These are phyloP conservation scores for Agastache rugosa DNA, from an alignment of 257 asterid genomes.

Conservation along the genomic window DNA sequence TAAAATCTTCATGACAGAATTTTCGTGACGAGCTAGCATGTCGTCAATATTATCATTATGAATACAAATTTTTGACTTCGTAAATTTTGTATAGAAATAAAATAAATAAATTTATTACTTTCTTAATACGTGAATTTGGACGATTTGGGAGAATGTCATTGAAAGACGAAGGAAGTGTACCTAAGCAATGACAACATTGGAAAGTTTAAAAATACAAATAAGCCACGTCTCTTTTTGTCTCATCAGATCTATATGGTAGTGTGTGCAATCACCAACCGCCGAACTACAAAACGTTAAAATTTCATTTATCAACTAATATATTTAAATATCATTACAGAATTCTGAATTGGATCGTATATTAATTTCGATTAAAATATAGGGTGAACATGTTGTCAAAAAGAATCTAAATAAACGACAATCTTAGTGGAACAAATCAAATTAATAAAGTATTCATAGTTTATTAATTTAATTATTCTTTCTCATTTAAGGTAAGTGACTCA, in stretches of 20 bases:
- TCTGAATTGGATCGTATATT: not conserved
- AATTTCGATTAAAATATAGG: not conserved
- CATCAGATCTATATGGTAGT: not conserved
- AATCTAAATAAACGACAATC: not conserved
- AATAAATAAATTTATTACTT: too few species aligned
- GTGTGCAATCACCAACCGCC: not conserved
- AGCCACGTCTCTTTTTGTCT: conserved; percentile 23
- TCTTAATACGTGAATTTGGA: too few species aligned
- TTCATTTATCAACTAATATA: not conserved
- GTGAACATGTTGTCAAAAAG: not conserved
- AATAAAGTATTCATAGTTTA: not conserved
- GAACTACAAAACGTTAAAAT: not conserved
- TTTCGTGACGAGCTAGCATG: too few species aligned
- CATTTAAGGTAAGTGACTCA: too few species aligned
- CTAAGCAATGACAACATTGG: conserved; percentile 21
- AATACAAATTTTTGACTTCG: too few species aligned
- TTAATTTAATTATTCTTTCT: too few species aligned
- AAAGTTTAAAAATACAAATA: conserved; percentile 6
- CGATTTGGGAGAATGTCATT: too few species aligned
- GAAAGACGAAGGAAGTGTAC: not conserved
- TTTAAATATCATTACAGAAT: not conserved
- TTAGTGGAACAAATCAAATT: not conserved
- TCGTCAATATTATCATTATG: too few species aligned
- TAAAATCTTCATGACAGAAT: too few species aligned
- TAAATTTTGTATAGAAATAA: too few species aligned